These are phyloP conservation scores for Gastrodia elata DNA, from an alignment of 106 monocot genomes.

Conservation along the genomic window DNA sequence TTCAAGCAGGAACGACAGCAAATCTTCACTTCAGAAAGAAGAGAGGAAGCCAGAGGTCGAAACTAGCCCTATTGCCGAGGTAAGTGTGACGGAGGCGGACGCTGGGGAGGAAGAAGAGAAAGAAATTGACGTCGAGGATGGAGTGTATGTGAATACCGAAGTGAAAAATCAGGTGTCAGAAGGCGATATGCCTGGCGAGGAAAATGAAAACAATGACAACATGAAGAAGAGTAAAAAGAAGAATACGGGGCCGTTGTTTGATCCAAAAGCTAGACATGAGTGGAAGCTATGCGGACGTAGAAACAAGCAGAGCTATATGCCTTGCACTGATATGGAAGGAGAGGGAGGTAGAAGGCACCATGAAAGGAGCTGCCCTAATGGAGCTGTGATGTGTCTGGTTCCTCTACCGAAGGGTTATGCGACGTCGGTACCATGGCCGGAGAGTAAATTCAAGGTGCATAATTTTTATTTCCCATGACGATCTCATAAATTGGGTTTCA, in stretches of 20 bases:
- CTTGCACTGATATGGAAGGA: constrained; percentile 73
- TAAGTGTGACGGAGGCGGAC: constrained; percentile 10
- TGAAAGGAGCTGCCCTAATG: constrained; percentile 72
- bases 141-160: constrained; percentile 29
- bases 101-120: constrained; percentile 12
- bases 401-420: constrained; percentile 61
- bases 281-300: constrained; percentile 67
- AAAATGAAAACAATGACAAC: constrained; percentile 1
- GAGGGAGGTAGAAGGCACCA: constrained; percentile 46
- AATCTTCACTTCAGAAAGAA: constrained; percentile 3
- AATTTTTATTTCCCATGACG: neutral
- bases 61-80: neutral
- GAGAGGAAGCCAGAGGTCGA: constrained; percentile 6
- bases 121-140: constrained; percentile 36
- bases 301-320: constrained; percentile 55
- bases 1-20: constrained; percentile 10
- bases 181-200: constrained; percentile 11
- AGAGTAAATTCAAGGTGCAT: constrained; percentile 66
- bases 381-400: constrained; percentile 47
- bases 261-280: constrained; percentile 36
- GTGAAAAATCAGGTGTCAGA: constrained; percentile 9
- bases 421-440: constrained; percentile 60
- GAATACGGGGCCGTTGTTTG: constrained; percentile 59
- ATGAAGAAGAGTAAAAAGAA: constrained; percentile 18
- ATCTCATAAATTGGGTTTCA: constrained; percentile 1